Evolutionary conservation across 306 rosid species (phyloP).

Genomic region (Alnus glutinosa): DNA sequence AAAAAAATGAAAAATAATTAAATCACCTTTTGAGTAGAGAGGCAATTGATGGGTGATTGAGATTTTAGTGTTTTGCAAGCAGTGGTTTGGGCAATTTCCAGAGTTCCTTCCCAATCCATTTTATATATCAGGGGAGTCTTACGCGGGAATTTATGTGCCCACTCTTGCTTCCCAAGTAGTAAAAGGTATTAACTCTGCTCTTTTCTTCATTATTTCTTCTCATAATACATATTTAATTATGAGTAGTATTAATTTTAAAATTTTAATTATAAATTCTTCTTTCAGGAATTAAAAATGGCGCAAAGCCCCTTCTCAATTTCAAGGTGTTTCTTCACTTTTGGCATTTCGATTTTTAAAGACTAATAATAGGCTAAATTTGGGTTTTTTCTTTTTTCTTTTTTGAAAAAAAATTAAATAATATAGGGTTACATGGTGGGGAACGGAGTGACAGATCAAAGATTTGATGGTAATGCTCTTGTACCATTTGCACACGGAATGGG

Average conservation of each 20-base stretch:
- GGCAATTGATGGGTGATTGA: no score
- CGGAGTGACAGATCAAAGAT: constrained; percentile 60
- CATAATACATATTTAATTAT: neutral
- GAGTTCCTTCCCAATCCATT: constrained; percentile 70
- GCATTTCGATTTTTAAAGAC: neutral
- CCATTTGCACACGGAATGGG: constrained; percentile 92
- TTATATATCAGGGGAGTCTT: constrained; percentile 77
- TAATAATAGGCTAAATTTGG: neutral
- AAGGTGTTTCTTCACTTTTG: constrained; percentile 41
- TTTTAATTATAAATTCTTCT: neutral
- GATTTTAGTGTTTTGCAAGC: constrained; percentile 7
- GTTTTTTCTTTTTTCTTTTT: neutral
- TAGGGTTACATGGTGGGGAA: constrained; percentile 87
- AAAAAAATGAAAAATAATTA: no score
- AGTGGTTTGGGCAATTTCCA: constrained; percentile 76
- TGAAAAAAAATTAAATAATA: neutral
- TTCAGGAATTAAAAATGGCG: constrained; percentile 46
- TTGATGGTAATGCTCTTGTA: constrained; percentile 68
- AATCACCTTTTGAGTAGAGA: no score
- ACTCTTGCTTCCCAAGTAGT: constrained; percentile 63
- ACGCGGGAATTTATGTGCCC: constrained; percentile 80
- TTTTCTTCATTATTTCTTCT: neutral
- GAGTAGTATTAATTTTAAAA: neutral
- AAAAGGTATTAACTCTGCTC: constrained; percentile 37
- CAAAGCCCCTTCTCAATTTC: constrained; percentile 56